These are phyloP conservation scores for Scheffersomyces lignicola DNA, from an alignment of 1,139 yeast genomes.

Conservation along the genomic window DNA sequence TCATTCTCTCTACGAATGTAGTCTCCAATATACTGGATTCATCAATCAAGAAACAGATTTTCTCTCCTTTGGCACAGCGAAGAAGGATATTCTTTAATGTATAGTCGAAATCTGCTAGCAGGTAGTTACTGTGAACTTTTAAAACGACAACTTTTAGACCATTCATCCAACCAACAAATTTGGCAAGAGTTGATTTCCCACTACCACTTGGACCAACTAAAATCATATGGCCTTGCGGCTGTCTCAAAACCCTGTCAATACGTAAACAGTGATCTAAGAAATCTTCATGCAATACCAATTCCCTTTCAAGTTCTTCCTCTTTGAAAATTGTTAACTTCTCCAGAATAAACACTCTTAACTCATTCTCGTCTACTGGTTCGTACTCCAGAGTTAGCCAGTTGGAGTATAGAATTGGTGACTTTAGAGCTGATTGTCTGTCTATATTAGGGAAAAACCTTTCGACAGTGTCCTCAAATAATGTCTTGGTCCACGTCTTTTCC, in stretches of 20 bases:
- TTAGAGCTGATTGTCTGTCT: slow-evolving; percentile 34
- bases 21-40: slow-evolving; percentile 78
- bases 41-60: slow-evolving; percentile 72
- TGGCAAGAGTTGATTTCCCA: slow-evolving; percentile 75
- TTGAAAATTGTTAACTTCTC: slow-evolving; percentile 72
- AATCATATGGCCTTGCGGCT: slow-evolving; percentile 88
- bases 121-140: slow-evolving; percentile 54
- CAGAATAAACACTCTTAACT: slow-evolving; percentile 53
- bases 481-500: slow-evolving; percentile 56
- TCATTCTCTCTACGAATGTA: slow-evolving; percentile 87
- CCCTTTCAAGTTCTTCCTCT: slow-evolving; percentile 70
- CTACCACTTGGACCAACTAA: slow-evolving; percentile 84
- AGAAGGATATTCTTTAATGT: slow-evolving; percentile 56
- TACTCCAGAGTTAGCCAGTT: slow-evolving; percentile 74
- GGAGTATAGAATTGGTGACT: slow-evolving; percentile 61
- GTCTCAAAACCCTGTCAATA: slow-evolving; percentile 79
- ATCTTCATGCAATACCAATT: slow-evolving; percentile 67
- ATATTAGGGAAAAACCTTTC: slow-evolving; percentile 47
- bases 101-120: slow-evolving; percentile 65
- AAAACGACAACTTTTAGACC: slow-evolving; percentile 68
- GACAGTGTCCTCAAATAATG: slow-evolving; percentile 41
- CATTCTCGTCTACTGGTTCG: slow-evolving; percentile 52
- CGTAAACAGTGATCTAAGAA: slow-evolving; percentile 74
- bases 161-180: slow-evolving; percentile 91
- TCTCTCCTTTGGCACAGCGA: slow-evolving; percentile 54